Evolutionary conservation across 345 rosid species (phyloP).

Genomic region (Populus pruinosa): DNA sequence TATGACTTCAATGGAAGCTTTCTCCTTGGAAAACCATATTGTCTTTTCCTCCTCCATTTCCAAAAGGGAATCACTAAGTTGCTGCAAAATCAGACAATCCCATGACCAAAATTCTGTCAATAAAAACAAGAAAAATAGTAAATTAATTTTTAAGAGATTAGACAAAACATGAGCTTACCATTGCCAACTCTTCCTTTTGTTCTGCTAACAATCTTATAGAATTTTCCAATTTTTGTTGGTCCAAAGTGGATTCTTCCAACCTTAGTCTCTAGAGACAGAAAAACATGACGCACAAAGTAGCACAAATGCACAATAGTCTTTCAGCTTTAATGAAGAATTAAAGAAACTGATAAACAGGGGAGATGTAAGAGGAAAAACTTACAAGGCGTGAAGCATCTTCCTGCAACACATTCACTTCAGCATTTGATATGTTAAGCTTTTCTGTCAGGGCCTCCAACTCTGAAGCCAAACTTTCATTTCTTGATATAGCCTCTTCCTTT

Average conservation of each 20-base stretch:
- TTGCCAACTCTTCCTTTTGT: constrained; percentile 88
- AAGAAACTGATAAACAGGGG: neutral
- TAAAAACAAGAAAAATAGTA: neutral
- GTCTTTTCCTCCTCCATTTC: constrained; percentile 94
- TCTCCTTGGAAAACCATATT: constrained; percentile 72
- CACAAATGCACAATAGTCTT: neutral
- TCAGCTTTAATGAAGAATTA: neutral
- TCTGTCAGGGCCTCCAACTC: constrained; percentile 52
- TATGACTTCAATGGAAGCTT: constrained; percentile 51
- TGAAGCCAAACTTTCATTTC: constrained; percentile 46
- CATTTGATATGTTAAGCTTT: constrained; percentile 41
- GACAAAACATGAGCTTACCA: constrained; percentile 41
- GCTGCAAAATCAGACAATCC: constrained; percentile 46
- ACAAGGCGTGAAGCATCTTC: constrained; percentile 57
- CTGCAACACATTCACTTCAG: constrained; percentile 47
- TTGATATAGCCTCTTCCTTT: constrained; percentile 48
- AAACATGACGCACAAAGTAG: constrained; percentile 3
- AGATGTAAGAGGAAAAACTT: constrained; percentile 18
- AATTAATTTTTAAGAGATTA: neutral
- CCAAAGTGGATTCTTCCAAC: constrained; percentile 57
- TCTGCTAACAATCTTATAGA: constrained; percentile 47
- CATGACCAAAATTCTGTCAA: constrained; percentile 4
- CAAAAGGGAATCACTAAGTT: constrained; percentile 70
- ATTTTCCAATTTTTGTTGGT: constrained; percentile 52
- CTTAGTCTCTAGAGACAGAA: constrained; percentile 43